Base-by-base conservation (phyloP, 2,329 filamentous ascomycete genomes). In the Pseudophaeomoniella oleicola region DNA sequence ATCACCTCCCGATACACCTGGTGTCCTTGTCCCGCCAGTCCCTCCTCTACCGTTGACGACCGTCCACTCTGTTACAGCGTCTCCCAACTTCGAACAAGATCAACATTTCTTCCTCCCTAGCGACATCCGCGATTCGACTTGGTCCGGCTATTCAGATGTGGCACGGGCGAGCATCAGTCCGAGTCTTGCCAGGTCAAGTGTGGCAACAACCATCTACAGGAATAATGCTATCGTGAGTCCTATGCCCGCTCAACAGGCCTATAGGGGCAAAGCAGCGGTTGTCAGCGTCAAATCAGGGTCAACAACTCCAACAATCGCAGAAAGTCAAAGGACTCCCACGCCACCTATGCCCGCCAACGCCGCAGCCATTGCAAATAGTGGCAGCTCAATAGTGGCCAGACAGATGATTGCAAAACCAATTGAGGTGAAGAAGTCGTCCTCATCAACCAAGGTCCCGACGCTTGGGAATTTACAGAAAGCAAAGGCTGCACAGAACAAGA, bases 21-120 rank as follows among this genome's bases (percentile, higher is more conserved):
- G 75, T 29, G 64, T 85, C 14, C 71, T 88, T 35, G 81, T 92
- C 3, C 86, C 87, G n/a, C 88, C 88, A 0, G 87, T 98, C 3
- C 90, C 90, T 30, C 86, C 88, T 12, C 85, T 96, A 42, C 88
- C 90, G 33, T 76, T 66, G 36, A 63, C 65, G 31, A 63, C 64
- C 41, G 60, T 56, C 36, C 66, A 72, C 29, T 66, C 75, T 38
- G 73, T 78, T 10, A 67, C 70, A 40, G 62, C 66, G 41, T 68
- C 63, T 50, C 75, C 75, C 1, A 67, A 68, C 43, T 71, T 71
- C 38, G 71, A 58, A 39, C 58, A 81, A 41, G 84, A 92, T 42
- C 82, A 90, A 51, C 83, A 92, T 54, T 94, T 93, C 69, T 94
- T 94, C 57, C 80, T 93, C 48, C 87, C 87, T 9, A 81, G 81